Evolutionary conservation across 2,329 filamentous ascomycete species (phyloP).

Genomic region (Chrysoporthe puriensis): DNA sequence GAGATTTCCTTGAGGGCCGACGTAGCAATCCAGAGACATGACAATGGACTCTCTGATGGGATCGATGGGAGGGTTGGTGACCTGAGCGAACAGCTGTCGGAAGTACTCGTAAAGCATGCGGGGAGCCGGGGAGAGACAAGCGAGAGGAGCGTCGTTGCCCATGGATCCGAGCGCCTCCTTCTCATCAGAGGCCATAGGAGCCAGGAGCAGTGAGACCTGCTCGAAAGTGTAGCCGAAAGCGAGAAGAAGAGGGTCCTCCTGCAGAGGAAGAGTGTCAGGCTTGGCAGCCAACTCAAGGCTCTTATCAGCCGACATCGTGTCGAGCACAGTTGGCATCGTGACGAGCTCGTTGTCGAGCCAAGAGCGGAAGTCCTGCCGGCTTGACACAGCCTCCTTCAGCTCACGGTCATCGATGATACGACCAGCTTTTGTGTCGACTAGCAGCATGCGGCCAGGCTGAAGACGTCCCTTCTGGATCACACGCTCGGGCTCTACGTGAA

Average conservation of each 20-base stretch:
- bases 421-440: slow-evolving; percentile 87
- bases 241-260: slow-evolving; percentile 81
- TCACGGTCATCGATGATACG: slow-evolving; percentile 94
- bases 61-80: slow-evolving; percentile 97
- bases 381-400: slow-evolving; percentile 86
- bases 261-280: slow-evolving; percentile 71
- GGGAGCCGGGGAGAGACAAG: slow-evolving; percentile 87
- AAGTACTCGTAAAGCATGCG: slow-evolving; percentile 95
- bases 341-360: slow-evolving; percentile 90
- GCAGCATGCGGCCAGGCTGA: slow-evolving; percentile 92
- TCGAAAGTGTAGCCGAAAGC: slow-evolving; percentile 95
- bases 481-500: slow-evolving; percentile 85
- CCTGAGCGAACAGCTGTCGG: slow-evolving; percentile 95
- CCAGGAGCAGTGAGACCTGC: slow-evolving; percentile 88
- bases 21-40: slow-evolving; percentile 96
- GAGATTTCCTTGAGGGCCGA: slow-evolving; percentile 93
- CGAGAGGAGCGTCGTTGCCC: slow-evolving; percentile 94
- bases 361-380: slow-evolving; percentile 80
- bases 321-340: slow-evolving; percentile 75
- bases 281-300: slow-evolving; percentile 66
- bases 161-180: slow-evolving; percentile 97
- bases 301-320: slow-evolving; percentile 61
- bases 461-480: slow-evolving; percentile 92
- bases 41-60: slow-evolving; percentile 96
- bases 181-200: slow-evolving; percentile 94